Evolutionary conservation across 257 asterid genomes (phyloP), one percentile per base, ranked within the genome.

Genomic region (Solanum piurae): DNA sequence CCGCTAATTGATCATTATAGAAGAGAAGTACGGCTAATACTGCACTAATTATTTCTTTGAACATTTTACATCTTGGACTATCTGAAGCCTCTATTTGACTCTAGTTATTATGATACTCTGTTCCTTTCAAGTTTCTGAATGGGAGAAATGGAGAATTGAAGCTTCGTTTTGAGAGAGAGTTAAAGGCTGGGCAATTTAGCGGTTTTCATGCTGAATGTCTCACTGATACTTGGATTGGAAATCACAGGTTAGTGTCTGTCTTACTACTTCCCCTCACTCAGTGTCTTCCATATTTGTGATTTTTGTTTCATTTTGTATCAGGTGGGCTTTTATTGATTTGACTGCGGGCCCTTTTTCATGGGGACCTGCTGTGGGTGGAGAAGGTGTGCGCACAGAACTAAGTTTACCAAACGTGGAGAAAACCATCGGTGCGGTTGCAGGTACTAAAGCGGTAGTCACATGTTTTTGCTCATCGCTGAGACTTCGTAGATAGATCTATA

Each of bases 281-380:
- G 10, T 21, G 37, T 34, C 83, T 42, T 44, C 33, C 88, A 71
- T 77, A 73, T 8, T 73, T 72, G 29, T 71, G 49, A 75, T 42
- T 84, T 74, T 80, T 68, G 55, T 44, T 72, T 75, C 33, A 88
- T 76, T 87, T 44, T 89, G 60, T 92, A 88, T 89, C 90, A 97
- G 99, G 95, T 97, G 99, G 99, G 99, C 99, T 11, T 95, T 97
- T 87, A 90, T 96, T 37, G 99, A 97, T 92, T 94, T 97, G 93
- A 92, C 95, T 85, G 99, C 99, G 1, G 99, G 99, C 64, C 98
- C 99, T 91, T 97, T 97, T 89, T 90, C 98, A 25, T 97, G 99
- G 99, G 99, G 99, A 38, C 98, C 99, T 91, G 96, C 98, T 33
- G 99, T 97, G 11, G 99, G 99, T 75, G 99, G 99, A 88, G 99